Base-by-base conservation (phyloP, 1,284 basidiomycete genomes). In the Athelia psychrophila region DNA sequence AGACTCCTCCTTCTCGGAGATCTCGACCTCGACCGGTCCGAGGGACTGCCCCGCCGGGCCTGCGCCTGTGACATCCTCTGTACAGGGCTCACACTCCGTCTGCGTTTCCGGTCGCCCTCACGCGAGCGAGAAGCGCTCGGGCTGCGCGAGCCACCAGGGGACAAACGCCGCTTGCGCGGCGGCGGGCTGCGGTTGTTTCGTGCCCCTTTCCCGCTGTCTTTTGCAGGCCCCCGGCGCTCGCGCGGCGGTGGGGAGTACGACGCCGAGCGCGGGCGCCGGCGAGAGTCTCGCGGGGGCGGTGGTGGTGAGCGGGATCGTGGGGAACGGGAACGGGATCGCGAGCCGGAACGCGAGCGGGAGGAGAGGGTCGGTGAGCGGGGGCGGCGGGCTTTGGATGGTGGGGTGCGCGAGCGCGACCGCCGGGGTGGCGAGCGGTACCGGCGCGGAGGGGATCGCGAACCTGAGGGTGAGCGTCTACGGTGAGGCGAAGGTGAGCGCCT, bases 151-250 rank as follows among this genome's bases (percentile, higher is more conserved):
- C 57, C 63, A 15, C 70, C 66, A n/a, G 63, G 59, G 40, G 82
- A 80, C 9, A 74, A 56, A 25, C 81, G 75, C 47, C 82, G 76
- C 36, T 80, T 72, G 6, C 82, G 75, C 2, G 75, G 66, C 25
- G 82, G 83, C 0, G 86, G 84, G 60, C 81, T 83, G 19, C 80
- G 77, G 52, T 80, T 83, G 51, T 73, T 73, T 36, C 77, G 64
- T 12, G 64, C 71, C 56, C 69, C 65, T 13, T 58, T 58, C 33
- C 69, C 68, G 33, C 27, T 30, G 27, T n/a, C n/a, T n/a, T n/a
- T n/a, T n/a, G 27, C 6, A 13, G 27, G 27, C 73, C 70, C 53
- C 18, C 68, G 63, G 4, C 38, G 38, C 8, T 70, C 67, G 27
- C 69, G 71, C 47, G 71, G 56, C 62, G 76, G 70, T 36, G 78